These are phyloP conservation scores for Neoarthrinium moseri DNA, from an alignment of 2,329 filamentous ascomycete genomes.

Conservation along the genomic window DNA sequence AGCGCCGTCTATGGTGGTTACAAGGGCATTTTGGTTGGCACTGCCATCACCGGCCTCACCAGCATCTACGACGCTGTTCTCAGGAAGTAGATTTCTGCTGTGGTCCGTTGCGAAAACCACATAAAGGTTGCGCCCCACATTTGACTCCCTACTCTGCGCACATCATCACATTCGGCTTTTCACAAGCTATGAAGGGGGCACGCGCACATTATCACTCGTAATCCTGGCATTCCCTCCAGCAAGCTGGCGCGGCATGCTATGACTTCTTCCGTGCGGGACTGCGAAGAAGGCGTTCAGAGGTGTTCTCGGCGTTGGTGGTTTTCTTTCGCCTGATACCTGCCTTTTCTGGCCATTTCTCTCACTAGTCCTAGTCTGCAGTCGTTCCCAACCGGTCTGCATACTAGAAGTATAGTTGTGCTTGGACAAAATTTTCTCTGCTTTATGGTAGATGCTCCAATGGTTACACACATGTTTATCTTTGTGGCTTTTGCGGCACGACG, in stretches of 20 bases:
- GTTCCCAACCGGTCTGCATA: too few relatives aligned
- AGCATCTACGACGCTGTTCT: slow-evolving; percentile 78
- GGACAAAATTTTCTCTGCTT: too few relatives aligned
- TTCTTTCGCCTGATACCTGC: slow-evolving; percentile 22
- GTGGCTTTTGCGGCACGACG: too few relatives aligned
- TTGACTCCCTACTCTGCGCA: not conserved
- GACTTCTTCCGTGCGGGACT: slow-evolving; percentile 9
- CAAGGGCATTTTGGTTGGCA: slow-evolving; percentile 66
- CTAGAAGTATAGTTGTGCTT: too few relatives aligned
- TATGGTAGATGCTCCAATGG: too few relatives aligned
- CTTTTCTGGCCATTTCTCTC: slow-evolving; percentile 7
- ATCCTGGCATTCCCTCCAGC: not conserved
- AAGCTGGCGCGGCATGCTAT: not conserved
- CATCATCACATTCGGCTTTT: not conserved
- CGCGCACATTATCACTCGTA: not conserved
- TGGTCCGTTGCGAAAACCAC: not conserved
- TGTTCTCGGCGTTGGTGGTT: slow-evolving; percentile 23
- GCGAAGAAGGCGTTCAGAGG: slow-evolving; percentile 21
- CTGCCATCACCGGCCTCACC: slow-evolving; percentile 65
- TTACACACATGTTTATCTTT: too few relatives aligned
- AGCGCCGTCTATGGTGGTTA: slow-evolving; percentile 69
- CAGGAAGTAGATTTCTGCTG: slow-evolving; percentile 51
- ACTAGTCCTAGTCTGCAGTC: not conserved
- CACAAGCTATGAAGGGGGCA: too few relatives aligned
- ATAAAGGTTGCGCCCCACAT: not conserved